Conservation (phyloP, 2,329 filamentous ascomycete genomes). For the Didymella glomerata region DNA sequence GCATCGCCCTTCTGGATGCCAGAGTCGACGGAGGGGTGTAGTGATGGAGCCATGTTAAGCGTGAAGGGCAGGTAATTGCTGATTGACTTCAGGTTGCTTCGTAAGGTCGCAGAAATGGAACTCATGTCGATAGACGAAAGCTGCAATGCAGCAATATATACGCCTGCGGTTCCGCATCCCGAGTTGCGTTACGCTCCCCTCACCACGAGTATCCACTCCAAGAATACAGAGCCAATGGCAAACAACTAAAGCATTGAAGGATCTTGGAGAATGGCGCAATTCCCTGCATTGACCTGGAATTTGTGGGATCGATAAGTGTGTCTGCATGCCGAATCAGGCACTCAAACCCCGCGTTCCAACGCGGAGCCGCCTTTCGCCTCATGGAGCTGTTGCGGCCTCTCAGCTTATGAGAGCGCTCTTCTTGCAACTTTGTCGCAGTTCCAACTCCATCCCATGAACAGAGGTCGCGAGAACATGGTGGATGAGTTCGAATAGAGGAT, state of each 20-base stretch:
- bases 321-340: neutral
- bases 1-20: slow-evolving; percentile 65
- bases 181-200: slow-evolving; percentile 11
- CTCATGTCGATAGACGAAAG: neutral
- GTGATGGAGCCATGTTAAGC: slow-evolving; percentile 49
- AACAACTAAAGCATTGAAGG: neutral
- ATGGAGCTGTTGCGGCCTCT: slow-evolving; percentile 6
- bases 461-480: neutral
- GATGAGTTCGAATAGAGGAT: neutral
- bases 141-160: slow-evolving; percentile 17
- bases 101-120: neutral
- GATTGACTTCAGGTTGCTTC: slow-evolving; percentile 22
- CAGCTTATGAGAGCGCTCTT: neutral
- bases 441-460: neutral
- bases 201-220: slow-evolving; percentile 9
- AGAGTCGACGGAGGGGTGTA: slow-evolving; percentile 71
- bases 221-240: slow-evolving; percentile 1
- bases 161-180: slow-evolving; percentile 24
- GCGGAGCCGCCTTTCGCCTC: slow-evolving; percentile 17
- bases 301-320: slow-evolving; percentile 16
- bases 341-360: slow-evolving; percentile 15
- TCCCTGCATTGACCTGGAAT: neutral
- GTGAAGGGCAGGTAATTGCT: slow-evolving; percentile 4
- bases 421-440: neutral
- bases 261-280: slow-evolving; percentile 13